Percentiles rank a stretch among this genome's conserved stretches.
Evolutionary conservation across 352 stramenopile species (phyloP).

Genomic region (Pythium sp.): DNA sequence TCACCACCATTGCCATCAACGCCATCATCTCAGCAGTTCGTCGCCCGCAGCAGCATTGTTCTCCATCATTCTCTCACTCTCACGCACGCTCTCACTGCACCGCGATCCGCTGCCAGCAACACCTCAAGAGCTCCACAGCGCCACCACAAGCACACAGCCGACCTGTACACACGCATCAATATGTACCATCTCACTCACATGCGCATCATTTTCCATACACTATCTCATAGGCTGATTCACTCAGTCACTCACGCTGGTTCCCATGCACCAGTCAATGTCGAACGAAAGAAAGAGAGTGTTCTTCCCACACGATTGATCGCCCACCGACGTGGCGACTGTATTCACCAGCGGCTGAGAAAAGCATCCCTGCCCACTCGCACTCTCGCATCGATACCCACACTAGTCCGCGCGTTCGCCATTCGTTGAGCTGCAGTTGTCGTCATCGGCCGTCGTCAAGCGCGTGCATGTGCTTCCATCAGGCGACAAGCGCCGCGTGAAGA

Average conservation of each 20-base stretch:
- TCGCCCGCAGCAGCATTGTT: not conserved
- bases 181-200: not conserved
- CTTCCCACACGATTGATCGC: not conserved
- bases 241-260: not conserved
- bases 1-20: not conserved
- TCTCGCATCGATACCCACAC: not conserved
- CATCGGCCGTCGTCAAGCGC: slow-evolving; percentile 1
- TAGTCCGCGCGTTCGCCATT: not conserved
- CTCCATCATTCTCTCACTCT: not conserved
- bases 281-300: not conserved
- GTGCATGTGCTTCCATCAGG: not conserved
- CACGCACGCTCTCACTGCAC: not conserved
- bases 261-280: not conserved
- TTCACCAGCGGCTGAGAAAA: not conserved
- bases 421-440: slow-evolving; percentile 5
- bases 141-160: not conserved
- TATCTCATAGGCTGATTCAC: not conserved
- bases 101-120: not conserved
- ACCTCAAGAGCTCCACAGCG: not conserved
- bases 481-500: not conserved
- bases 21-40: not conserved
- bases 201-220: not conserved
- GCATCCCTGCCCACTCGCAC: not conserved
- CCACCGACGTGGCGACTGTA: not conserved
- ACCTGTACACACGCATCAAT: not conserved